phyloP scores from a whole-genome alignment of 176 grass and related monocot genomes.

The Poa annua region DNA sequence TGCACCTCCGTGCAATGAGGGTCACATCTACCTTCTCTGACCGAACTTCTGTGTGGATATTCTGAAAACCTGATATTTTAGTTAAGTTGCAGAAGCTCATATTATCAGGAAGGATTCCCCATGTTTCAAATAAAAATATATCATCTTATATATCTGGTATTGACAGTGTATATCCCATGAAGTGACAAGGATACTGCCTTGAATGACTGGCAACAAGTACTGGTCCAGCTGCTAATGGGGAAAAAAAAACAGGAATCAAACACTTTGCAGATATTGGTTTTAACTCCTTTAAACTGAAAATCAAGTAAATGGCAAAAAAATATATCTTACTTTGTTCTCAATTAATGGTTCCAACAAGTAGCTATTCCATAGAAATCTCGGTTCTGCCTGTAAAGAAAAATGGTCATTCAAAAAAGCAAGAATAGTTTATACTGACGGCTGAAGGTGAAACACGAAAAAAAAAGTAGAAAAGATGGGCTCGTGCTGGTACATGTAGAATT shows the following conservation, averaged over 20 bases:
- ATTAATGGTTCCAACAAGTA: constrained; percentile 96
- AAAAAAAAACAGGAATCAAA: constrained; percentile 50
- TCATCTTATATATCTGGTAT: constrained; percentile 5
- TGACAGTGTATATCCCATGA: constrained; percentile 23
- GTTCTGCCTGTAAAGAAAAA: constrained; percentile 76
- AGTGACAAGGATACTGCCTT: constrained; percentile 92
- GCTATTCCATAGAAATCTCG: constrained; percentile 95
- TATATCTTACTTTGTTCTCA: constrained; percentile 81
- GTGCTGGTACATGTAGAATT: constrained; percentile 3
- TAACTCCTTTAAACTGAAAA: constrained; percentile 26
- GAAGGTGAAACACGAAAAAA: neutral
- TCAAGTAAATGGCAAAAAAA: constrained; percentile 13
- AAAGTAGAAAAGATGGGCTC: neutral
- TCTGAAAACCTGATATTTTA: constrained; percentile 76
- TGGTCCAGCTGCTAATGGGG: constrained; percentile 73
- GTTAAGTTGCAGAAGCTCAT: constrained; percentile 64
- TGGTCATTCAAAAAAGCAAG: neutral
- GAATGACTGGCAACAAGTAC: constrained; percentile 92
- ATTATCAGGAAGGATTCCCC: constrained; percentile 19
- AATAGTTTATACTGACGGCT: constrained; percentile 9
- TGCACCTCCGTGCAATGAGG: constrained; percentile 94
- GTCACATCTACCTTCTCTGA: constrained; percentile 73
- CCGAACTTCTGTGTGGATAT: constrained; percentile 77
- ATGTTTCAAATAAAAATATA: constrained; percentile 28
- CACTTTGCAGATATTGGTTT: neutral